These are phyloP conservation scores for Puccinia coronata DNA, from an alignment of 1,284 basidiomycete species.

Conservation along the genomic window DNA sequence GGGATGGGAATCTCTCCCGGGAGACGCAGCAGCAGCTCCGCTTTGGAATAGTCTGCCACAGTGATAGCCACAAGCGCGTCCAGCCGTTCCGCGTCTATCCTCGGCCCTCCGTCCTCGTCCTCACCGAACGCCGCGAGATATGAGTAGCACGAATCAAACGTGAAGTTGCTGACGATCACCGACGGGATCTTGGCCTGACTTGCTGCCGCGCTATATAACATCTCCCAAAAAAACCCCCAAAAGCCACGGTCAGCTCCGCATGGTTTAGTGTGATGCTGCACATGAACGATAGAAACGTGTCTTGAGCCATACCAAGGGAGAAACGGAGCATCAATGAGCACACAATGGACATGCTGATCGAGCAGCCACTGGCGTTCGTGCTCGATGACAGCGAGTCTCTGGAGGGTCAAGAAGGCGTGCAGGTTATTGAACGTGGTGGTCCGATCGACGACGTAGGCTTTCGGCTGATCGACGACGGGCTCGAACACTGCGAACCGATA, in stretches of 20 bases:
- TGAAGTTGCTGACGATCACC: slow-evolving; percentile 74
- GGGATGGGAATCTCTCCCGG: slow-evolving; percentile 75
- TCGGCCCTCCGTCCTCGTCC: slow-evolving; percentile 53
- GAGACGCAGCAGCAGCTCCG: slow-evolving; percentile 69
- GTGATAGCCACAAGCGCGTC: slow-evolving; percentile 68
- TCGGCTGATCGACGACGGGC: slow-evolving; percentile 56
- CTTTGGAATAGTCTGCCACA: slow-evolving; percentile 69
- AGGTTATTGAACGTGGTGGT: slow-evolving; percentile 67
- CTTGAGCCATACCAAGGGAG: slow-evolving; percentile 69
- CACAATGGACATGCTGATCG: slow-evolving; percentile 65
- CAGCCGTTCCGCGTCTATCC: slow-evolving; percentile 64
- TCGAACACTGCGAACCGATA: slow-evolving; percentile 55
- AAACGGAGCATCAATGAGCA: slow-evolving; percentile 75
- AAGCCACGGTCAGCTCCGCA: not conserved
- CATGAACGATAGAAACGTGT: not conserved
- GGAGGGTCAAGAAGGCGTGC: slow-evolving; percentile 52
- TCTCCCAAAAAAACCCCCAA: slow-evolving; percentile 5
- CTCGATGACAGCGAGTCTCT: slow-evolving; percentile 65
- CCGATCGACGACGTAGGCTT: slow-evolving; percentile 65
- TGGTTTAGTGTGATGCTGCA: not conserved
- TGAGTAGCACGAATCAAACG: slow-evolving; percentile 77
- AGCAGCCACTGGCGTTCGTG: slow-evolving; percentile 67
- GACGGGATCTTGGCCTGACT: slow-evolving; percentile 68
- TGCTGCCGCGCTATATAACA: slow-evolving; percentile 68
- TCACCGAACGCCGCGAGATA: slow-evolving; percentile 66